phyloP scores from a whole-genome alignment of 495 filamentous ascomycete species.

The Penicillium pancosmium region DNA sequence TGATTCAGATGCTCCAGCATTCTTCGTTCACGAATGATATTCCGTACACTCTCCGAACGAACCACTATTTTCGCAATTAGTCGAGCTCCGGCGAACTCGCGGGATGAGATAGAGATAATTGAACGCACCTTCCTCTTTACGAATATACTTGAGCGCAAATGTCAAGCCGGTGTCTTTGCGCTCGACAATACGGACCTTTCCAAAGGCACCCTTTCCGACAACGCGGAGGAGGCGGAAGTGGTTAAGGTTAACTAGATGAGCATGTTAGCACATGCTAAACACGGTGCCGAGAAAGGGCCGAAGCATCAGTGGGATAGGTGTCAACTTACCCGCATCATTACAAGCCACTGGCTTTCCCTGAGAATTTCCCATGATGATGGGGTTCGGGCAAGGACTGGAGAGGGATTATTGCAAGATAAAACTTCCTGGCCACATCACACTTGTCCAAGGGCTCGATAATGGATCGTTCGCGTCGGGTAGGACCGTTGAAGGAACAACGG shows the following conservation, averaged over 20 bases:
- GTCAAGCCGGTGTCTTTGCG: constrained; percentile 91
- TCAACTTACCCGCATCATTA: constrained; percentile 83
- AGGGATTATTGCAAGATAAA: constrained; percentile 22
- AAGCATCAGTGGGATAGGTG: neutral
- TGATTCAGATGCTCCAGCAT: constrained; percentile 99
- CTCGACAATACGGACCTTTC: constrained; percentile 98
- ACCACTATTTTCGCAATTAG: constrained; percentile 65
- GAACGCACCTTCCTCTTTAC: constrained; percentile 92
- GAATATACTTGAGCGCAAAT: constrained; percentile 96
- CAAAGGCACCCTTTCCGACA: constrained; percentile 96
- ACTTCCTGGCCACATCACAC: constrained; percentile 41
- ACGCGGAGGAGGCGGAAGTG: constrained; percentile 95
- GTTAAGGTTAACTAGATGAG: constrained; percentile 81
- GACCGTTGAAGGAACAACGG: constrained; percentile 3
- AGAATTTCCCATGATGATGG: constrained; percentile 79
- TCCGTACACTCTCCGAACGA: constrained; percentile 94
- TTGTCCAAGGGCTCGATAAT: constrained; percentile 13
- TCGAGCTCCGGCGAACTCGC: neutral
- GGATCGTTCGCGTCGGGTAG: constrained; percentile 2
- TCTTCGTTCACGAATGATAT: constrained; percentile 93
- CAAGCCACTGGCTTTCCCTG: constrained; percentile 91
- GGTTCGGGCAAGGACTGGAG: constrained; percentile 18
- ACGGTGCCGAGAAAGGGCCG: neutral
- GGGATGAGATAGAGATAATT: constrained; percentile 6
- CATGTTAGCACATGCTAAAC: constrained; percentile 14